Percentiles rank a stretch among this genome's conserved stretches.
Conservation (phyloP, 257 asterid species). For the Gardenia jasminoides region DNA sequence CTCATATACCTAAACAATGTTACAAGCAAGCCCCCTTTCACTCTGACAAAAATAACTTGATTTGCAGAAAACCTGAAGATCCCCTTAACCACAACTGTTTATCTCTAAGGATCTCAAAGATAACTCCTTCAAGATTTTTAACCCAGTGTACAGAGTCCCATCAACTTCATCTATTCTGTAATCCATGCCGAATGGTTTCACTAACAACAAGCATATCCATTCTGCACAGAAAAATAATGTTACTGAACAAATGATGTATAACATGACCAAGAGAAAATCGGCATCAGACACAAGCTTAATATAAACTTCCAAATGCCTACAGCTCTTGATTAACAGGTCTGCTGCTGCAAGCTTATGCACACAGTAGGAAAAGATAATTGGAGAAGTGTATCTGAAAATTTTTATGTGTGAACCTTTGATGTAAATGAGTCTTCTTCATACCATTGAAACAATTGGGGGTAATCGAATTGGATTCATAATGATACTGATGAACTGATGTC, state of each 20-base stretch:
- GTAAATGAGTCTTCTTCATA: background rate
- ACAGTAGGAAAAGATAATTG: background rate
- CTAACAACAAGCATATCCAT: slow-evolving; percentile 68
- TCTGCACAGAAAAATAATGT: slow-evolving; percentile 35
- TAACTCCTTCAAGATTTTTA: slow-evolving; percentile 67
- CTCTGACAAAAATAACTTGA: too few relatives aligned
- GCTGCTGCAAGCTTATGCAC: background rate
- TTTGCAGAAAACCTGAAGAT: background rate
- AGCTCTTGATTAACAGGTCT: background rate
- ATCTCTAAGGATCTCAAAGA: slow-evolving; percentile 52
- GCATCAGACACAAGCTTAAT: background rate
- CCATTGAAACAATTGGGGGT: background rate
- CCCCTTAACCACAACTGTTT: background rate
- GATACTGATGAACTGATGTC: background rate
- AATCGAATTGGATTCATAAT: background rate
- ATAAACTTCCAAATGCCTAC: background rate
- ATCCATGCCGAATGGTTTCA: slow-evolving; percentile 71
- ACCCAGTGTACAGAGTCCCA: slow-evolving; percentile 58
- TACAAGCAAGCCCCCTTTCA: too few relatives aligned
- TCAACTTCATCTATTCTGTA: slow-evolving; percentile 57
- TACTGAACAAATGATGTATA: background rate
- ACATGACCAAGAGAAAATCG: background rate
- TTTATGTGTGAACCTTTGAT: too few relatives aligned
- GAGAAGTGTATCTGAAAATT: background rate
- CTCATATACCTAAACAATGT: too few relatives aligned